Evolutionary conservation across 1,284 basidiomycete genomes (phyloP).

Genomic region (Fomes fomentarius): DNA sequence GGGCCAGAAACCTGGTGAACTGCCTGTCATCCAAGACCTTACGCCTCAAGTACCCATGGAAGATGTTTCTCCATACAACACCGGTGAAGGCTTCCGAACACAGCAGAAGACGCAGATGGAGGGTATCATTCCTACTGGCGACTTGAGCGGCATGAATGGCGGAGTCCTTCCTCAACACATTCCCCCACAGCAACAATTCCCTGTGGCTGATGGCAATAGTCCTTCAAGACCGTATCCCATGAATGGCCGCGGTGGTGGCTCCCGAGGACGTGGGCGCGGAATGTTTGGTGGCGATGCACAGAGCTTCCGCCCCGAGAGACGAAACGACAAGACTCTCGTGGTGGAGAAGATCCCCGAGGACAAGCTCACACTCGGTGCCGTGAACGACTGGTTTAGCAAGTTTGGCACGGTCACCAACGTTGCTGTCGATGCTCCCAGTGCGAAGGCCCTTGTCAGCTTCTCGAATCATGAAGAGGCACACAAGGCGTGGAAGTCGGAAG

Average conservation of each 20-base stretch:
- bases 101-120: constrained; percentile 15
- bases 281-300: constrained; percentile 65
- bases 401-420: constrained; percentile 95
- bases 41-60: constrained; percentile 55
- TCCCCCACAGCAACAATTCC: background rate
- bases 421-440: constrained; percentile 76
- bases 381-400: constrained; percentile 90
- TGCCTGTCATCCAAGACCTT: constrained; percentile 79
- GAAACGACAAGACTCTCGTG: constrained; percentile 85
- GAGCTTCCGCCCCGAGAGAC: constrained; percentile 64
- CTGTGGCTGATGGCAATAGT: constrained; percentile 24
- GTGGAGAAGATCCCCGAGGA: constrained; percentile 94
- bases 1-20: constrained; percentile 58
- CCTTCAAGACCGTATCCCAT: constrained; percentile 15
- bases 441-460: constrained; percentile 89
- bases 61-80: constrained; percentile 24
- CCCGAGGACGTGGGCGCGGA: constrained; percentile 43
- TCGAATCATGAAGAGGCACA: constrained; percentile 85
- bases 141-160: constrained; percentile 8
- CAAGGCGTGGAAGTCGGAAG: constrained; percentile 89
- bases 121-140: constrained; percentile 1
- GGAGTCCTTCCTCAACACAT: no score
- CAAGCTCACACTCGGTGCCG: constrained; percentile 75
- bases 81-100: constrained; percentile 13
- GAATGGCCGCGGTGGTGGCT: constrained; percentile 32